Evolutionary conservation across 108 stramenopile genomes (phyloP).

Genomic region (Thalassiosira profunda): DNA sequence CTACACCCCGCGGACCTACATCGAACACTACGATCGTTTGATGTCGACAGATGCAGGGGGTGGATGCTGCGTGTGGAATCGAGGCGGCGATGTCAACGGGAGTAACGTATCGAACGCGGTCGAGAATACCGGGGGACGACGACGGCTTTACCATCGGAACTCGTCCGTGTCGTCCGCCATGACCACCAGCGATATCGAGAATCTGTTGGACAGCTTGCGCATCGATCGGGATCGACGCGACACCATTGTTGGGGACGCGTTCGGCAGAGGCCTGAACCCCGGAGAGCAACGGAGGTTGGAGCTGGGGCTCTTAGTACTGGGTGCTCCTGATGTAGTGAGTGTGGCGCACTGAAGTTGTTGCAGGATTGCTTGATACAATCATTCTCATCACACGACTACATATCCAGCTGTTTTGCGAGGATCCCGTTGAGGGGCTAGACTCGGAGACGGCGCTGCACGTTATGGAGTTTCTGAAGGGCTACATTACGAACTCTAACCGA

Average conservation of each 20-base stretch:
- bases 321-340: constrained; percentile 42
- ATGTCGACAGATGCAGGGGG: background rate
- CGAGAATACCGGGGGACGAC: background rate
- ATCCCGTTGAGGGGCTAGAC: constrained; percentile 41
- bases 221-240: constrained; percentile 54
- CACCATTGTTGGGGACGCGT: constrained; percentile 69
- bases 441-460: constrained; percentile 58
- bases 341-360: constrained; percentile 51
- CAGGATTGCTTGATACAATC: constrained; percentile 17
- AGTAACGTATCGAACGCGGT: background rate
- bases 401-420: constrained; percentile 19
- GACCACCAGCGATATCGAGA: constrained; percentile 29
- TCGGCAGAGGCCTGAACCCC: constrained; percentile 69
- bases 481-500: constrained; percentile 39
- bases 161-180: background rate
- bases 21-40: constrained; percentile 58
- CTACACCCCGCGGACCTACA: constrained; percentile 59
- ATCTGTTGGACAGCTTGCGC: constrained; percentile 35
- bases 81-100: background rate
- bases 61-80: background rate
- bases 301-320: constrained; percentile 72
- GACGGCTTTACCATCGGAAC: too few relatives aligned
- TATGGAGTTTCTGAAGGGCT: constrained; percentile 63
- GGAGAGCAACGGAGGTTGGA: constrained; percentile 83
- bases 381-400: too few relatives aligned